A percentile compares a stretch with the other conserved stretches of the same genome.
phyloP scores from a whole-genome alignment of 345 rosid genomes.

The Salix arbutifolia region DNA sequence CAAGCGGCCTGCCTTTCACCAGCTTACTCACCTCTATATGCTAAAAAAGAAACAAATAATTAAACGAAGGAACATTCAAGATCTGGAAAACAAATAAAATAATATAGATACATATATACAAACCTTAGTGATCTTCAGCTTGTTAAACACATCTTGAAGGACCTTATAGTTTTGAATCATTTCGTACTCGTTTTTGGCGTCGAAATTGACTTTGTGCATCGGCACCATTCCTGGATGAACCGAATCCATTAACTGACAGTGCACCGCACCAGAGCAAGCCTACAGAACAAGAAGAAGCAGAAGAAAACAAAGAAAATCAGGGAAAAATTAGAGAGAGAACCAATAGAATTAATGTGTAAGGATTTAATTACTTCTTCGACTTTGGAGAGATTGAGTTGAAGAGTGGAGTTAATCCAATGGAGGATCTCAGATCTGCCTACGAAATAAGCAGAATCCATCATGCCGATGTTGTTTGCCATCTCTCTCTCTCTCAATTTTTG shows the following conservation, averaged over 20 bases:
- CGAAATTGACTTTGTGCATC: slow-evolving; percentile 97
- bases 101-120: not conserved
- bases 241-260: slow-evolving; percentile 90
- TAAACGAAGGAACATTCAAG: not conserved
- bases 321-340: not conserved
- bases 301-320: not conserved
- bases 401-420: slow-evolving; percentile 87
- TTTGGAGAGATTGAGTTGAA: slow-evolving; percentile 84
- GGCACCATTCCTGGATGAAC: slow-evolving; percentile 87
- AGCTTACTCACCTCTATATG: slow-evolving; percentile 89
- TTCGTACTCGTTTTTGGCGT: slow-evolving; percentile 93
- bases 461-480: slow-evolving; percentile 83
- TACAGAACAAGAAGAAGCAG: slow-evolving; percentile 10
- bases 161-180: slow-evolving; percentile 97
- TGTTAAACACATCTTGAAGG: slow-evolving; percentile 95
- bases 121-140: slow-evolving; percentile 94
- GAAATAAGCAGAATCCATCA: slow-evolving; percentile 90
- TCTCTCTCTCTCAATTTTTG: not conserved
- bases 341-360: not conserved
- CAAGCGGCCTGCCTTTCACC: slow-evolving; percentile 92
- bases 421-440: slow-evolving; percentile 98
- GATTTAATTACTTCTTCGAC: slow-evolving; percentile 74
- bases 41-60: slow-evolving; percentile 27
- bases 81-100: not conserved
- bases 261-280: slow-evolving; percentile 94